Evolutionary conservation across 768 basidiomycete species (phyloP), one percentile per base, ranked within the genome.

Genomic region (Phanerochaete sordida): DNA sequence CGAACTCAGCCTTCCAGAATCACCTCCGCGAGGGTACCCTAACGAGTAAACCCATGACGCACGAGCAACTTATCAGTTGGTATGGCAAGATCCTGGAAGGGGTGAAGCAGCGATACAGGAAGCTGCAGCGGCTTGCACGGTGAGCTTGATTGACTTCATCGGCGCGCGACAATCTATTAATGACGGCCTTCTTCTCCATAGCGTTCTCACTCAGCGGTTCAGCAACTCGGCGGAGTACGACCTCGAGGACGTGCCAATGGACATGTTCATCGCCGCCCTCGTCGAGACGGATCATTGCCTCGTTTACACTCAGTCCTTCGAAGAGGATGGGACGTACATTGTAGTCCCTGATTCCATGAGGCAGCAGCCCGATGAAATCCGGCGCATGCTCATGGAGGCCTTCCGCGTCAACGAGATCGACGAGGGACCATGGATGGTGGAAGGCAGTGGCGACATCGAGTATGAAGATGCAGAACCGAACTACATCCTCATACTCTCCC

Each of bases 11-110:
- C 37, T 74, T 78, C 39, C 75, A 75, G 50, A 67, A 65, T 2
- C 74, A 72, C 52, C 64, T 74, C 28, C 62, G 75, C 43, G 70
- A 73, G 35, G 70, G 72, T 12, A 63, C 69, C 7, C 21, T 26
- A 35, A 23, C 57, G 2, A 59, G 49, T 49, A 78, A 80, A 68
- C 79, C 76, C 61, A 93, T 95, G 91, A 83, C 86, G 27, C 84
- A 87, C 43, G 87, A 91, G 60, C 90, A 97, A 72, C 87, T 89
- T 69, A 82, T 90, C 58, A 79, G 78, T 53, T 98, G 96, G 95
- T 98, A 95, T 68, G 81, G 84, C 39, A 98, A 97, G 73, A 88
- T 98, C 60, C 79, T 98, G 23, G 96, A 98, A 61, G 91, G 91
- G 59, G 95, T 97, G 53, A 84, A 91, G 56, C 77, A 96, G 61